A percentile compares a stretch with the other conserved stretches of the same genome.
phyloP scores from a whole-genome alignment of 2,329 filamentous ascomycete genomes.

The Westerdykella aurantiaca region DNA sequence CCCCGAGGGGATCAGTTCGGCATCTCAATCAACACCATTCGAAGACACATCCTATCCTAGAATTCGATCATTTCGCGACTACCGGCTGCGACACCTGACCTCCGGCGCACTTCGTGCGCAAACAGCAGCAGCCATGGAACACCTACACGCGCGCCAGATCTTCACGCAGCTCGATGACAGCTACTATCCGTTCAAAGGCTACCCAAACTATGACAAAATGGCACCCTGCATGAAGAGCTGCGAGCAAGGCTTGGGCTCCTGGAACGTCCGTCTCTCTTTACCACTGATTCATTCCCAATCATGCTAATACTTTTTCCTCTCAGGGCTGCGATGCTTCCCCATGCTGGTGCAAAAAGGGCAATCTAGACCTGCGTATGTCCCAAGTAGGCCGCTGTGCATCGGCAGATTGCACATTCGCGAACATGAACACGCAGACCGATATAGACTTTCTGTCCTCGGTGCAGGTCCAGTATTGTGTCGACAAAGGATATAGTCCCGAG shows the following conservation, averaged over 20 bases:
- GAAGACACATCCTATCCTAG: no score
- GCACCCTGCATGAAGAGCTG: conserved; percentile 12
- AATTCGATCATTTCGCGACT: no score
- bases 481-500: conserved; percentile 4
- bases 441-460: conserved; percentile 6
- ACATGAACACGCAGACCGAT: conserved; percentile 14
- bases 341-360: conserved; percentile 16
- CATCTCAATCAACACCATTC: no score
- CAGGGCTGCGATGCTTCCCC: conserved; percentile 12
- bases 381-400: conserved; percentile 8
- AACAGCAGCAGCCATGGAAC: no score
- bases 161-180: conserved; percentile 1
- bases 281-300: background rate
- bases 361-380: conserved; percentile 9
- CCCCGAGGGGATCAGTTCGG: no score
- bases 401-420: conserved; percentile 8
- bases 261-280: conserved; percentile 6
- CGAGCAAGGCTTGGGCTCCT: conserved; percentile 3
- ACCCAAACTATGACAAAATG: conserved; percentile 8
- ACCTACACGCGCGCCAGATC: no score
- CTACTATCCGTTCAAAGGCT: conserved; percentile 8
- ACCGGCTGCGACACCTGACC: no score
- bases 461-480: conserved; percentile 11
- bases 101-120: no score
- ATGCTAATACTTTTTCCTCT: background rate